Percentiles rank a stretch among this genome's conserved stretches.
Evolutionary conservation across 768 basidiomycete genomes (phyloP).

Genomic region (Mycena venus): DNA sequence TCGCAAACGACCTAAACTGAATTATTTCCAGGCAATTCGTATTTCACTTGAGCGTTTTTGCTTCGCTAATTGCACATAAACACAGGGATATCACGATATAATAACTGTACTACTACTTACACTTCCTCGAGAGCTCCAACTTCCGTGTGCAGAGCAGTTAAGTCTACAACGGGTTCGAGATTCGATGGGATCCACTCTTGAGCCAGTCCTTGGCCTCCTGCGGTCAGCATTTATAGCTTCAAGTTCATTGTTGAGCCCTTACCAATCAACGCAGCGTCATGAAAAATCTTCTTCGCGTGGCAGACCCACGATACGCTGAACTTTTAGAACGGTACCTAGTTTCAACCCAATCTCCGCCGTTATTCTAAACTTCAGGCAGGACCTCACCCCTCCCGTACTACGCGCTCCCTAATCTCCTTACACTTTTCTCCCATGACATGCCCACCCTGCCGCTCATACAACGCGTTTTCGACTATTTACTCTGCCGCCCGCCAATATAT

Average conservation of each 20-base stretch:
- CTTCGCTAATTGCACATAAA: neutral
- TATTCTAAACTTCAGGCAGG: conserved; percentile 49
- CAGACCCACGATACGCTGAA: conserved; percentile 78
- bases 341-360: neutral
- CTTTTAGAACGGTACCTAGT: conserved; percentile 73
- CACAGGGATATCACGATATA: conserved; percentile 93
- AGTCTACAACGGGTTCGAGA: conserved; percentile 87
- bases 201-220: conserved; percentile 86
- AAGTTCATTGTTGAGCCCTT: neutral
- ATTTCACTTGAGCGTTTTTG: neutral
- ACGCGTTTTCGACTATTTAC: conserved; percentile 91
- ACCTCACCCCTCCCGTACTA: conserved; percentile 88
- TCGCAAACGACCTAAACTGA: conserved; percentile 76
- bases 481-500: conserved; percentile 85
- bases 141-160: conserved; percentile 75
- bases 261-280: conserved; percentile 64
- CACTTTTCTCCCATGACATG: conserved; percentile 93
- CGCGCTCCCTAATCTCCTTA: conserved; percentile 90
- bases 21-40: conserved; percentile 82
- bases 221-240: conserved; percentile 56
- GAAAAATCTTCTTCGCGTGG: conserved; percentile 77
- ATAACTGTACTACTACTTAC: conserved; percentile 87
- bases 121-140: conserved; percentile 69
- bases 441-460: conserved; percentile 92
- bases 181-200: conserved; percentile 88